Percentiles rank a stretch among this genome's conserved stretches.
Evolutionary conservation across 2,329 filamentous ascomycete genomes (phyloP).

Genomic region (Aspergillus pseudoviridinutans): DNA sequence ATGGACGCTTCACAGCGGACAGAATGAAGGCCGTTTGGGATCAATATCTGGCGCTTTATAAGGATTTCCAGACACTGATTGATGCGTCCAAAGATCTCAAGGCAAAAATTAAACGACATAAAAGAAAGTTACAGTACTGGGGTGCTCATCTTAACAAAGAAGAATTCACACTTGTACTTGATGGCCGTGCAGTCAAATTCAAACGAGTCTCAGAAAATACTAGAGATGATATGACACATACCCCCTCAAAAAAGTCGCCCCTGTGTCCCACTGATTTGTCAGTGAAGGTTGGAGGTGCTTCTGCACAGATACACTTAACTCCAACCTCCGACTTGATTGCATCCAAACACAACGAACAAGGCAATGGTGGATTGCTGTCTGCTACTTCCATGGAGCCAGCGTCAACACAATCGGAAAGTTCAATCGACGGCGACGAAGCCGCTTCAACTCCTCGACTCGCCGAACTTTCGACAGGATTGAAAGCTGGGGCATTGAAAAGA

Average conservation of each 20-base stretch:
- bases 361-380: background rate
- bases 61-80: slow-evolving; percentile 24
- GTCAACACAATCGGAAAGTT: slow-evolving; percentile 15
- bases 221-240: background rate
- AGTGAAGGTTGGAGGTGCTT: background rate
- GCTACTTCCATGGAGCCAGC: slow-evolving; percentile 4
- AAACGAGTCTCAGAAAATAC: slow-evolving; percentile 15
- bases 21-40: slow-evolving; percentile 19
- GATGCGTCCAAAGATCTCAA: slow-evolving; percentile 27
- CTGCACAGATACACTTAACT: background rate
- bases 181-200: slow-evolving; percentile 26
- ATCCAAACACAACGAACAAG: background rate
- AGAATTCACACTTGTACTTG: slow-evolving; percentile 27
- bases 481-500: slow-evolving; percentile 18
- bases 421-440: slow-evolving; percentile 2
- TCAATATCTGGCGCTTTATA: slow-evolving; percentile 32
- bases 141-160: slow-evolving; percentile 25
- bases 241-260: background rate
- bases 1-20: slow-evolving; percentile 6
- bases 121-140: slow-evolving; percentile 30
- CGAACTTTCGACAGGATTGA: slow-evolving; percentile 1
- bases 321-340: background rate
- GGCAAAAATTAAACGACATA: slow-evolving; percentile 29
- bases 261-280: background rate
- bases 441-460: background rate